Percentiles rank a stretch among this genome's conserved stretches.
phyloP scores from a whole-genome alignment of 257 asterid species.

The Paraleonurus japonicus region DNA sequence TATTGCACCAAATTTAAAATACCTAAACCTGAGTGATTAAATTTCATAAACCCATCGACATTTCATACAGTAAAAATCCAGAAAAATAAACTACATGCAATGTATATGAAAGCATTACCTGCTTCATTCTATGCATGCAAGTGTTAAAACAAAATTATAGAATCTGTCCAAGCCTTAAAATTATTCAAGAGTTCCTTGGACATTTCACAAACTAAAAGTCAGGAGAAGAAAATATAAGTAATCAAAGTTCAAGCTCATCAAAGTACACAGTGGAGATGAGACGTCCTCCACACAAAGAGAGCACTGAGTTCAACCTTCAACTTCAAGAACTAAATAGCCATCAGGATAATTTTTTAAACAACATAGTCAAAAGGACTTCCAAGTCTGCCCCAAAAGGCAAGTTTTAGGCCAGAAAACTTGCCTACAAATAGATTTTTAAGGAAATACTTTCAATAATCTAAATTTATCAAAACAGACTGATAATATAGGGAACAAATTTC shows the following conservation, averaged over 20 bases:
- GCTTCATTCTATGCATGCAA: not conserved
- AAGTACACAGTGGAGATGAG: not conserved
- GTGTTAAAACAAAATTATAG: not conserved
- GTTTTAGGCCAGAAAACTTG: not conserved
- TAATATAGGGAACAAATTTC: not conserved
- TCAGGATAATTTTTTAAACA: not conserved
- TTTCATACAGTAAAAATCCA: not conserved
- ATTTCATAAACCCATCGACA: not conserved
- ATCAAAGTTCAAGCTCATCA: not conserved
- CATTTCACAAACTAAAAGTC: not conserved
- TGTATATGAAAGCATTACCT: not conserved
- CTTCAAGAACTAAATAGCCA: not conserved
- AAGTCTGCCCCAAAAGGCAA: not conserved
- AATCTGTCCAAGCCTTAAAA: not conserved
- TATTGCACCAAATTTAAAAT: not conserved
- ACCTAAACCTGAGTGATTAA: not conserved
- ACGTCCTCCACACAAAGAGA: not conserved
- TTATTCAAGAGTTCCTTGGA: not conserved
- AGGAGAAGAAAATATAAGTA: not conserved
- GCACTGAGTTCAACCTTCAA: not conserved
- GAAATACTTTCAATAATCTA: not conserved
- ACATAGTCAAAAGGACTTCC: not conserved
- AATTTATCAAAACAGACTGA: not conserved
- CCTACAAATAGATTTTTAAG: conserved; percentile 1
- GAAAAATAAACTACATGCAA: not conserved